Percentiles rank a stretch among this genome's conserved stretches.
phyloP scores from a whole-genome alignment of 129 eudicot genomes.

The Ambrosia artemisiifolia region DNA sequence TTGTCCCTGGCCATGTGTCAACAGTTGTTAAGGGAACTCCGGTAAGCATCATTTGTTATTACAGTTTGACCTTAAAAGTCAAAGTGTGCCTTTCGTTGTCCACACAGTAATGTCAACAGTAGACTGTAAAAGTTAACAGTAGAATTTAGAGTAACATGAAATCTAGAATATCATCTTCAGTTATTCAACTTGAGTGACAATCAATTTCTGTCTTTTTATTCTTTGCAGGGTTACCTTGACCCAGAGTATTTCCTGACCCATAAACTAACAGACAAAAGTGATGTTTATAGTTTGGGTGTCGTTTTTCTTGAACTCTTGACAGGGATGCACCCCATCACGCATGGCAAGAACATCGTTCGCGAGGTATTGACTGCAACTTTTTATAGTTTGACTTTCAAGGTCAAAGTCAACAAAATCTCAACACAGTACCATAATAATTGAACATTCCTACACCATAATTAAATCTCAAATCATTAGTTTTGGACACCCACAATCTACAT shows the following conservation, averaged over 20 bases:
- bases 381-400: conserved; percentile 10
- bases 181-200: not conserved
- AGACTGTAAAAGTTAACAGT: not conserved
- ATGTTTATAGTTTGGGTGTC: conserved; percentile 90
- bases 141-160: not conserved
- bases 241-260: conserved; percentile 91
- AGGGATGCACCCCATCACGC: conserved; percentile 84
- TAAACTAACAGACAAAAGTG: conserved; percentile 89
- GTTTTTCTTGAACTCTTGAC: conserved; percentile 80
- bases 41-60: conserved; percentile 32
- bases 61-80: conserved; percentile 11
- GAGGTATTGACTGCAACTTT: conserved; percentile 48
- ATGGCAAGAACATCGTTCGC: conserved; percentile 88
- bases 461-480: too few species aligned
- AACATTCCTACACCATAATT: not conserved
- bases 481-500: too few species aligned
- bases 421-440: not conserved
- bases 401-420: conserved; percentile 5
- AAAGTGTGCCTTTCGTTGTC: not conserved
- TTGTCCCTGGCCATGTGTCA: conserved; percentile 67
- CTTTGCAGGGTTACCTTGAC: conserved; percentile 89
- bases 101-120: too few species aligned
- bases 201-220: not conserved
- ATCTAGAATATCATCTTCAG: not conserved
- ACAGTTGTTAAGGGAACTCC: conserved; percentile 97